A percentile compares a stretch with the other conserved stretches of the same genome.
These are phyloP conservation scores for Cryptosporidium ryanae DNA, from an alignment of 169 alveolate genomes.

Conservation along the genomic window DNA sequence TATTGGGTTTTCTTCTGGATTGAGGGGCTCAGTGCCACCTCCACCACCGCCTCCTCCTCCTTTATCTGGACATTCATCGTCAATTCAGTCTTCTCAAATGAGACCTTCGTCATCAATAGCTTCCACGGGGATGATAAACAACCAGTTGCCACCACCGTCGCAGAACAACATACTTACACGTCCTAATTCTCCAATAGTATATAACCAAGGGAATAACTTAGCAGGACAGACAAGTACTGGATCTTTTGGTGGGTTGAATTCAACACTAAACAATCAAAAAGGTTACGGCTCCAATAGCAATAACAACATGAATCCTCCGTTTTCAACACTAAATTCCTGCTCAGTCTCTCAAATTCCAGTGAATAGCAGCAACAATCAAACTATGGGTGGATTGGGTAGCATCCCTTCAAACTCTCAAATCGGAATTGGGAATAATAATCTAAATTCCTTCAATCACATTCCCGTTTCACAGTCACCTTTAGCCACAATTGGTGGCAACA, in stretches of 20 bases:
- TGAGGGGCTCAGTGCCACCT: background rate
- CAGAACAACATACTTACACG: constrained; percentile 16
- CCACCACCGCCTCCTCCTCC: constrained; percentile 38
- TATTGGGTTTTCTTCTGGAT: background rate
- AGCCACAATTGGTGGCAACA: background rate
- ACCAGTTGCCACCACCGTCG: constrained; percentile 54
- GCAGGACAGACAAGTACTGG: background rate
- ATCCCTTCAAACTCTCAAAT: background rate
- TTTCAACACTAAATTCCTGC: background rate
- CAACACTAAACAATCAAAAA: background rate
- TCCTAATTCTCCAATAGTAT: constrained; percentile 42
- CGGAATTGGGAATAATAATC: background rate
- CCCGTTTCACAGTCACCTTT: background rate
- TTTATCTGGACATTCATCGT: background rate
- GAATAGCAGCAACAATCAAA: background rate
- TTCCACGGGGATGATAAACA: constrained; percentile 1
- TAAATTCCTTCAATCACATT: background rate
- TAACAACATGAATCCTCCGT: background rate
- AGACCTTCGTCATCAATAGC: constrained; percentile 43
- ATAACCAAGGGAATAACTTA: background rate
- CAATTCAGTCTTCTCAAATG: background rate
- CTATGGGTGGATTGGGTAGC: background rate
- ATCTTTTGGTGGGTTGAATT: background rate
- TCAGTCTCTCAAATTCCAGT: constrained; percentile 2
- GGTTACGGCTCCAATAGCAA: background rate